Percentiles rank a stretch among this genome's conserved stretches.
Conservation (phyloP, 148 eudicot genomes). For the Cornus kousa region DNA sequence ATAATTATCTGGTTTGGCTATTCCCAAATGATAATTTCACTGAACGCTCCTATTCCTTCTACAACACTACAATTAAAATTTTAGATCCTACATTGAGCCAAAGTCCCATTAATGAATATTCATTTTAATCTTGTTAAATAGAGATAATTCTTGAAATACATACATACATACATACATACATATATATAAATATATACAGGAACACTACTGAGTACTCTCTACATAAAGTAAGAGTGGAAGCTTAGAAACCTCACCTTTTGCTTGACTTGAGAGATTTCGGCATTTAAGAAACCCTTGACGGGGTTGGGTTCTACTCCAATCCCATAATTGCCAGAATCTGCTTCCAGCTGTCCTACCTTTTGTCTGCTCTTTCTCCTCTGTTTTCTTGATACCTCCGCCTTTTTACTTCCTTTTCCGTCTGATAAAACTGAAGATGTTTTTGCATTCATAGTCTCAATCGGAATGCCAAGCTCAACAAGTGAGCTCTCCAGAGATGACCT, state of each 20-base stretch:
- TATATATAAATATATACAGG: too few relatives aligned
- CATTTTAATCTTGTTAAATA: background rate
- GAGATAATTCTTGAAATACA: background rate
- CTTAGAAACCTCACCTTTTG: slow-evolving; percentile 45
- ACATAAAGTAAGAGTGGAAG: background rate
- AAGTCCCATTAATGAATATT: background rate
- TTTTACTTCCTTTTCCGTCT: slow-evolving; percentile 57
- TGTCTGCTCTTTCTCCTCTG: slow-evolving; percentile 74
- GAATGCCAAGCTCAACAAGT: slow-evolving; percentile 79
- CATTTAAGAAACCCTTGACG: slow-evolving; percentile 33
- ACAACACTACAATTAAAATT: too few relatives aligned
- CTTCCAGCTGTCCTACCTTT: slow-evolving; percentile 36
- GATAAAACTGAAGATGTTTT: slow-evolving; percentile 29
- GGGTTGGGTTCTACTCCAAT: slow-evolving; percentile 26
- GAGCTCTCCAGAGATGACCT: slow-evolving; percentile 59
- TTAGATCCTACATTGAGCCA: background rate
- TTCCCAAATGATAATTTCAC: background rate
- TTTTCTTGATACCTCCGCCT: slow-evolving; percentile 54
- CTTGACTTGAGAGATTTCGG: slow-evolving; percentile 29
- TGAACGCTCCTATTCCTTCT: too few relatives aligned
- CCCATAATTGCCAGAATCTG: slow-evolving; percentile 23
- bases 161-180: too few relatives aligned
- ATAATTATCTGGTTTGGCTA: background rate
- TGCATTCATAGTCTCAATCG: slow-evolving; percentile 38
- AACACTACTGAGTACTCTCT: too few relatives aligned